Conservation (phyloP, 495 filamentous ascomycete species). For the Talaromyces adpressus region DNA sequence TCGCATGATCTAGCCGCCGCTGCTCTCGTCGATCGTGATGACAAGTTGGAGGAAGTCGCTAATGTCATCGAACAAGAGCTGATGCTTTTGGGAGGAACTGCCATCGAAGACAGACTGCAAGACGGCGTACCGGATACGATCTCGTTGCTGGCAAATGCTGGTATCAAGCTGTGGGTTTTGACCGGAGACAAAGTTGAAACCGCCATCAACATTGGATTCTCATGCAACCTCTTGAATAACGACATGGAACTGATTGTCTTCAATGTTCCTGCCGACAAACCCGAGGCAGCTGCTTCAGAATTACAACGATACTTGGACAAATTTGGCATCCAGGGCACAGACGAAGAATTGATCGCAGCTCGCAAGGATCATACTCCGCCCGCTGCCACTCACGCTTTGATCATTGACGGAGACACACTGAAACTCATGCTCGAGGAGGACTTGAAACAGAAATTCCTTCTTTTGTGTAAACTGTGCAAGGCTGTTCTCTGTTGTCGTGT, state of each 20-base stretch:
- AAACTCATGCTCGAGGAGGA: slow-evolving; percentile 80
- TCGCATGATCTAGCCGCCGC: slow-evolving; percentile 84
- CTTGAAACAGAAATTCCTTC: slow-evolving; percentile 82
- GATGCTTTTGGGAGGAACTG: slow-evolving; percentile 86
- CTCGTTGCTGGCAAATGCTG: slow-evolving; percentile 81
- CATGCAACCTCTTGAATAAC: slow-evolving; percentile 94
- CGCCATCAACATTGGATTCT: slow-evolving; percentile 99
- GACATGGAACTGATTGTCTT: slow-evolving; percentile 95
- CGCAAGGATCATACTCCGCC: slow-evolving; percentile 77
- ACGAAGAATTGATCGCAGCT: slow-evolving; percentile 77
- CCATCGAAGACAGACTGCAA: slow-evolving; percentile 95
- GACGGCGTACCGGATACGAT: slow-evolving; percentile 98
- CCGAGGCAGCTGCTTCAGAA: slow-evolving; percentile 55
- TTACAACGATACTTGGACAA: slow-evolving; percentile 64
- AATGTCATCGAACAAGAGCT: slow-evolving; percentile 88
- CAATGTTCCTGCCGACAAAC: slow-evolving; percentile 70
- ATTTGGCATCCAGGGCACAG: slow-evolving; percentile 78
- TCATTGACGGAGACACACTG: slow-evolving; percentile 93
- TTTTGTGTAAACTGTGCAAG: slow-evolving; percentile 96
- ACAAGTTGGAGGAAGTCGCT: slow-evolving; percentile 85
- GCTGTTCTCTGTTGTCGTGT: slow-evolving; percentile 97
- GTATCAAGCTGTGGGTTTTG: slow-evolving; percentile 99
- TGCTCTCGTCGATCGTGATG: slow-evolving; percentile 79
- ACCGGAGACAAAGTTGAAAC: slow-evolving; percentile 99
- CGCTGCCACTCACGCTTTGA: slow-evolving; percentile 83